phyloP scores from a whole-genome alignment of 768 basidiomycete species.

The Ramaria rubella region DNA sequence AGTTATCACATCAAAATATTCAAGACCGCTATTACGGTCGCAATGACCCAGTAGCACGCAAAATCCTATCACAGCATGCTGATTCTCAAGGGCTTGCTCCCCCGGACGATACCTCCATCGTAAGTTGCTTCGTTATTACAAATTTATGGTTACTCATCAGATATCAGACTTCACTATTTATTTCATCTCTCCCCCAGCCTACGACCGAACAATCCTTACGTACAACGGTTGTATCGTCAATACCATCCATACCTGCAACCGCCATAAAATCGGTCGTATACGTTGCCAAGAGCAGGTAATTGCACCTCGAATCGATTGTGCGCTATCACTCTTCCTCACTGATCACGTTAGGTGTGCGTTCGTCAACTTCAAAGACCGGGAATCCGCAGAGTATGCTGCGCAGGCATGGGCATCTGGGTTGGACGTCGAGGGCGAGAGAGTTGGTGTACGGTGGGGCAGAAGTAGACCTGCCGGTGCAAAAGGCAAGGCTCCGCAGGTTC shows the following conservation, averaged over 20 bases:
- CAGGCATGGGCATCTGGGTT: constrained; percentile 87
- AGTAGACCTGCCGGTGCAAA: constrained; percentile 41
- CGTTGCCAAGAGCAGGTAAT: constrained; percentile 70
- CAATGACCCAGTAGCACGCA: constrained; percentile 91
- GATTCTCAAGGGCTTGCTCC: constrained; percentile 77
- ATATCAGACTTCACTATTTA: constrained; percentile 74
- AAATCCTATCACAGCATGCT: constrained; percentile 78
- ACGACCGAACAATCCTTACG: constrained; percentile 72
- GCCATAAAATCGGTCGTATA: constrained; percentile 81
- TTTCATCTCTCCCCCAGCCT: constrained; percentile 63
- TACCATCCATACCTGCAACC: constrained; percentile 55
- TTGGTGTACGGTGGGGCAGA: constrained; percentile 85
- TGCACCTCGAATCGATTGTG: constrained; percentile 5
- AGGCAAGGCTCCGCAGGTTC: constrained; percentile 24
- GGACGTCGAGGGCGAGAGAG: constrained; percentile 71
- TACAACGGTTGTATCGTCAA: constrained; percentile 58
- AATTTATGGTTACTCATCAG: constrained; percentile 1
- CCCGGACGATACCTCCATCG: constrained; percentile 82
- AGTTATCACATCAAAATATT: constrained; percentile 85
- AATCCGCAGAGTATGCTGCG: constrained; percentile 81
- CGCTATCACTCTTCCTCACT: neutral
- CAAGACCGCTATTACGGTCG: constrained; percentile 90
- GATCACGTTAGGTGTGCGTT: constrained; percentile 74
- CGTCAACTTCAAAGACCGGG: constrained; percentile 82
- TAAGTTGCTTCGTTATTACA: constrained; percentile 36